Base-by-base conservation (phyloP, 371 early-diverging fungal species). In the Mucor indicus region DNA sequence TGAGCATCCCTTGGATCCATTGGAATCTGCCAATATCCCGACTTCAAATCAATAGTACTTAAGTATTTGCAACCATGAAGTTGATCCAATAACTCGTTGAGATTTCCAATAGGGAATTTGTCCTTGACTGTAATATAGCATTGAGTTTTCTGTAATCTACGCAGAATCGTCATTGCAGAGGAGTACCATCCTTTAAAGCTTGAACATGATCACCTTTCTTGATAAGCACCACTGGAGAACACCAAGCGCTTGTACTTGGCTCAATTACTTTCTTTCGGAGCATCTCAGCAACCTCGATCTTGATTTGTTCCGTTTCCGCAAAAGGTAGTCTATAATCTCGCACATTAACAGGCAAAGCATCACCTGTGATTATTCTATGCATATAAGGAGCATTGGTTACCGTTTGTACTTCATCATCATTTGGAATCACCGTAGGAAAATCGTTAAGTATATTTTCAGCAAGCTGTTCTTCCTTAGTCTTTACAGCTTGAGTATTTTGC, bases 151-250 rank as follows among this genome's bases (percentile, higher is more conserved):
- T 0, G 13, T 53, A 59, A 32, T 59, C 53, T 0, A 53, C 37
- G 33, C 73, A 78, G 15, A 73, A 29, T 0, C 69, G 62, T n/a
- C n/a, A n/a, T n/a, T n/a, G n/a, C n/a, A n/a, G n/a, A n/a, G n/a
- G n/a, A n/a, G n/a, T n/a, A n/a, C n/a, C n/a, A n/a, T n/a, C n/a
- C n/a, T n/a, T n/a, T n/a, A n/a, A n/a, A n/a, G n/a, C n/a, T n/a
- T n/a, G n/a, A n/a, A n/a, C n/a, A 8, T 73, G 69, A 25, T 79
- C 77, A 1, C 27, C 27, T 41, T 80, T 78, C 10, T 58, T 50
- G 0, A 75, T 79, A 49, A 84, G 73, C 9, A 79, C 51, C 8
- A 75, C 51, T 12, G 80, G 81, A 1, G 77, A 57, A 2, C 74
- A 81, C 38, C 50, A 61, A 1, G 73, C 71, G 0, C 72, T 72